Conservation (phyloP, 345 rosid genomes). For the Murraya koenigii region DNA sequence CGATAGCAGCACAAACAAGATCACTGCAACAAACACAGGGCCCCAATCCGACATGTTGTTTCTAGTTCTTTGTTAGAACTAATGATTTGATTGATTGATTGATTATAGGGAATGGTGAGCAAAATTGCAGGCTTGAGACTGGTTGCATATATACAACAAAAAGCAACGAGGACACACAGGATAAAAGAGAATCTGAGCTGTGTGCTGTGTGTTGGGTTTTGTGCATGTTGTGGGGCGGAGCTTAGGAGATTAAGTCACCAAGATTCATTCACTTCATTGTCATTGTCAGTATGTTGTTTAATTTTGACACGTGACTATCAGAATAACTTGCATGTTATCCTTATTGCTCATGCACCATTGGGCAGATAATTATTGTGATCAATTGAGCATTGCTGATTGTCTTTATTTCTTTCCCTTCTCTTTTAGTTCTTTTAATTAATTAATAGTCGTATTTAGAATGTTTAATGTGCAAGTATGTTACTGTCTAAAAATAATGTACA, state of each 20-base stretch:
- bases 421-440: not conserved
- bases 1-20: conserved; percentile 46
- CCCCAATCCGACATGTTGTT: conserved; percentile 60
- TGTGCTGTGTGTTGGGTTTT: conserved; percentile 2
- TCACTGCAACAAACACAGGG: conserved; percentile 49
- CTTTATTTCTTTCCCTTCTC: not conserved
- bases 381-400: not conserved
- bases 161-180: not conserved
- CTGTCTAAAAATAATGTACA: not conserved
- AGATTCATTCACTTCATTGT: conserved; percentile 19
- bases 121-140: not conserved
- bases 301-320: conserved; percentile 4
- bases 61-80: not conserved
- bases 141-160: not conserved
- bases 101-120: conserved; percentile 2
- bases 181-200: not conserved
- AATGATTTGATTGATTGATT: not conserved
- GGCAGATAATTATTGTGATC: not conserved
- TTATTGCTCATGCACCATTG: not conserved
- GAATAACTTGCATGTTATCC: conserved; percentile 14
- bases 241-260: conserved; percentile 16
- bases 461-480: not conserved
- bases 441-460: not conserved
- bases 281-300: not conserved
- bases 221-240: conserved; percentile 15